Percentiles rank a stretch among this genome's conserved stretches.
These are phyloP conservation scores for Tolypocladium inflatum DNA, from an alignment of 2,329 filamentous ascomycete species.

Conservation along the genomic window DNA sequence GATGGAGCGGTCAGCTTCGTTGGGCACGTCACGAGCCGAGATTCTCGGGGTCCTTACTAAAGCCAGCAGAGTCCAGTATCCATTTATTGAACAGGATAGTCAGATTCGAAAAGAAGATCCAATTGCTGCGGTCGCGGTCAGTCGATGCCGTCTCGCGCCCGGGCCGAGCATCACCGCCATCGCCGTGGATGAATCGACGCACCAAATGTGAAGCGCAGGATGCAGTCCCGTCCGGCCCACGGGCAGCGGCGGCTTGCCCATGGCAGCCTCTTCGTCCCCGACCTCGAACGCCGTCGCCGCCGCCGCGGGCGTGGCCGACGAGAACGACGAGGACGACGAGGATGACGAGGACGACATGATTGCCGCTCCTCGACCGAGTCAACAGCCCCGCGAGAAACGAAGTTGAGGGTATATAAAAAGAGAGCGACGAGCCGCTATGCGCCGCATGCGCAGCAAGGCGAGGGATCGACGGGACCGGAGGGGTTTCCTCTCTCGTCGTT, in stretches of 20 bases:
- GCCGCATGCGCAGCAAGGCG: neutral
- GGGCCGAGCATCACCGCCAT: neutral
- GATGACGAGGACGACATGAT: neutral
- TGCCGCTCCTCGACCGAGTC: neutral
- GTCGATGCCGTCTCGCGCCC: neutral
- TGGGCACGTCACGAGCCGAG: too few species aligned
- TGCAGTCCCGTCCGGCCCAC: conserved; percentile 14
- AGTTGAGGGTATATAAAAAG: too few species aligned
- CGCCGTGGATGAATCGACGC: conserved; percentile 3
- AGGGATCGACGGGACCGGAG: neutral
- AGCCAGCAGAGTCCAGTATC: conserved; percentile 66
- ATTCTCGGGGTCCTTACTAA: conserved; percentile 44
- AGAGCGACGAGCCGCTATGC: neutral
- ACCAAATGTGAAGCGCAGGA: conserved; percentile 23
- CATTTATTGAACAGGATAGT: conserved; percentile 93
- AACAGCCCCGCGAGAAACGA: neutral
- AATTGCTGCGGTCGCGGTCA: conserved; percentile 36
- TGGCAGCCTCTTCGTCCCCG: conserved; percentile 18
- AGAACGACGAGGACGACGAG: neutral
- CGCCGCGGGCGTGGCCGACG: neutral
- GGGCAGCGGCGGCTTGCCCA: neutral
- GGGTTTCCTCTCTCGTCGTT: neutral
- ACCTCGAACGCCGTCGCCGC: neutral
- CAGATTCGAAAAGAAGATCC: conserved; percentile 77
- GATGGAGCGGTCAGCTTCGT: conserved; percentile 1